These are phyloP conservation scores for Oryza meridionalis DNA, from an alignment of 176 grass and related monocot genomes.

Conservation along the genomic window DNA sequence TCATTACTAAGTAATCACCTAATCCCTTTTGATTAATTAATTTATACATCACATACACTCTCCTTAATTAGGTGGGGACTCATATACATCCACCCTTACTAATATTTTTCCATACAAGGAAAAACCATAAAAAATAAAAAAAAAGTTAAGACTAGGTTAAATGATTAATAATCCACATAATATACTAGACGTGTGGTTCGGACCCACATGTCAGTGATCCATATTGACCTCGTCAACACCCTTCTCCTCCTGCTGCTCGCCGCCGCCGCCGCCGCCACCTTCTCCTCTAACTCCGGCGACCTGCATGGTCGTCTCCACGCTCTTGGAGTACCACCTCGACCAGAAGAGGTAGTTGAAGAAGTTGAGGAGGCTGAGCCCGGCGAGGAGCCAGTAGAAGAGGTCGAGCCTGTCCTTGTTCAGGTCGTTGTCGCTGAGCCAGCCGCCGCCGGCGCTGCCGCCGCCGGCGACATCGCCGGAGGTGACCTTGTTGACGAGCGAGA, in stretches of 20 bases:
- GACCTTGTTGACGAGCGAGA: slow-evolving; percentile 69
- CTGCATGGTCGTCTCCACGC: slow-evolving; percentile 48
- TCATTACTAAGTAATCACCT: slow-evolving; percentile 11
- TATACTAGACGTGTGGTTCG: background rate
- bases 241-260: slow-evolving; percentile 45
- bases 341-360: slow-evolving; percentile 91
- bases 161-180: slow-evolving; percentile 21
- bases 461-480: slow-evolving; percentile 26
- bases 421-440: slow-evolving; percentile 88
- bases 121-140: slow-evolving; percentile 12
- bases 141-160: slow-evolving; percentile 35
- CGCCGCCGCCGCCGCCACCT: slow-evolving; percentile 13
- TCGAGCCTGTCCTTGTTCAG: slow-evolving; percentile 91
- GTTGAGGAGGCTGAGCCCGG: slow-evolving; percentile 72
- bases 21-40: slow-evolving; percentile 18
- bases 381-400: slow-evolving; percentile 88
- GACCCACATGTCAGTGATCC: background rate
- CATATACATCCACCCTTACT: slow-evolving; percentile 1
- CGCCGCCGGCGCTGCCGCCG: slow-evolving; percentile 44
- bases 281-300: slow-evolving; percentile 35
- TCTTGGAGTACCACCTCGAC: slow-evolving; percentile 73
- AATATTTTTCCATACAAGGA: slow-evolving; percentile 21
- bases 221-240: slow-evolving; percentile 17
- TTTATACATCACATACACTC: slow-evolving; percentile 17
- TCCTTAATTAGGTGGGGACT: slow-evolving; percentile 6